These are phyloP conservation scores for Debaryomycetaceae sp. DNA, from an alignment of 1,139 yeast genomes.

Conservation along the genomic window DNA sequence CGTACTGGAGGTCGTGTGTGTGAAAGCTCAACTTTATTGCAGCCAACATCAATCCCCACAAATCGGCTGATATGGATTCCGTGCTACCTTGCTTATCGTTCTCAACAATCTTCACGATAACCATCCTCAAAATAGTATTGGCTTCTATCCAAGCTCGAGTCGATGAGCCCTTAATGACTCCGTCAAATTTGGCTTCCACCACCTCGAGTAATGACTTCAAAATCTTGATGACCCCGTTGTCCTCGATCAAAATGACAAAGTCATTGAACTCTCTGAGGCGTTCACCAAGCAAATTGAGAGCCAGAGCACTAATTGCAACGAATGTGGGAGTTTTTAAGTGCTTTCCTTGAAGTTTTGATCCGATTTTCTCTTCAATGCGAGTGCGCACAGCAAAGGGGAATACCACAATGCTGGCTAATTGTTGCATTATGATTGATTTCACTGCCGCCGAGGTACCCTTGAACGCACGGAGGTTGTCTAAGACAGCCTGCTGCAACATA, in stretches of 20 bases:
- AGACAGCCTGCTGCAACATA: slow-evolving; percentile 47
- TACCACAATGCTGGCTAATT: slow-evolving; percentile 46
- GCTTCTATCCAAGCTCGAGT: slow-evolving; percentile 44
- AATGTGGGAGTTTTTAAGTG: slow-evolving; percentile 58
- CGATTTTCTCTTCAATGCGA: slow-evolving; percentile 40
- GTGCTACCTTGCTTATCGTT: slow-evolving; percentile 9
- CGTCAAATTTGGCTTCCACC: slow-evolving; percentile 30
- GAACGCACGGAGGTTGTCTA: slow-evolving; percentile 39
- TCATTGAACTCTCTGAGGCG: slow-evolving; percentile 30
- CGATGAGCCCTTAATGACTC: slow-evolving; percentile 17
- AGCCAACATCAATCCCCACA: slow-evolving; percentile 45
- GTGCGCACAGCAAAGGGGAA: slow-evolving; percentile 59
- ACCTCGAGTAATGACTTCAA: slow-evolving; percentile 23
- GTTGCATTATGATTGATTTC: slow-evolving; percentile 46
- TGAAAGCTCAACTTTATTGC: slow-evolving; percentile 41
- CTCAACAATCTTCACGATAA: slow-evolving; percentile 19
- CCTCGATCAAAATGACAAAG: slow-evolving; percentile 34
- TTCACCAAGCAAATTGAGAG: slow-evolving; percentile 38
- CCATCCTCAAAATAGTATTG: slow-evolving; percentile 23
- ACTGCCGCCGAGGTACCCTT: slow-evolving; percentile 27
- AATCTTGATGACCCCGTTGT: slow-evolving; percentile 37
- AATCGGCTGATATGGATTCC: slow-evolving; percentile 18
- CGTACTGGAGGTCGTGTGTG: slow-evolving; percentile 28
- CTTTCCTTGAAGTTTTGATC: slow-evolving; percentile 19
- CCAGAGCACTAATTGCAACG: slow-evolving; percentile 53